These are phyloP conservation scores for Cytospora schulzeri DNA, from an alignment of 2,329 filamentous ascomycete species.

Conservation along the genomic window DNA sequence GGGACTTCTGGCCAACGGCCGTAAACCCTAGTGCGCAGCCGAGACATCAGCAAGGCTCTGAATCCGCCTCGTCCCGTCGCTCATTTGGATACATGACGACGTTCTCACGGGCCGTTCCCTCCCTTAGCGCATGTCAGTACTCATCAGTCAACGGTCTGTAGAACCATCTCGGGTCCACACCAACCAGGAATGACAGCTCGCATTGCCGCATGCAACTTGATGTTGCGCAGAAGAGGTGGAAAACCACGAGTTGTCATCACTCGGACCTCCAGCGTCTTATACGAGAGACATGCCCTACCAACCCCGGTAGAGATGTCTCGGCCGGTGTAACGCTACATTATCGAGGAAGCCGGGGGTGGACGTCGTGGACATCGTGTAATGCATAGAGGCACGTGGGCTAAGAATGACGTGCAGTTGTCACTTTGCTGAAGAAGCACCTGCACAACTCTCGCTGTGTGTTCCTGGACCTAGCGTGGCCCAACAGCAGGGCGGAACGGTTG, in stretches of 20 bases:
- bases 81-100: neutral
- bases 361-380: constrained; percentile 18
- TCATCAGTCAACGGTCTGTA: constrained; percentile 2
- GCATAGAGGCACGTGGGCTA: constrained; percentile 23
- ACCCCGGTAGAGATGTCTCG: constrained; percentile 9
- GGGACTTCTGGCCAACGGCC: neutral
- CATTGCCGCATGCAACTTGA: neutral
- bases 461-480: constrained; percentile 13
- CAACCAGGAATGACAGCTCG: constrained; percentile 16
- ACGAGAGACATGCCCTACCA: constrained; percentile 3
- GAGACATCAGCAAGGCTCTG: neutral
- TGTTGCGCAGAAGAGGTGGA: constrained; percentile 1
- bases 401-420: constrained; percentile 19
- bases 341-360: constrained; percentile 2
- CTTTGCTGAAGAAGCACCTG: constrained; percentile 4
- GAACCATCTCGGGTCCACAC: constrained; percentile 10
- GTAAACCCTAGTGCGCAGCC: neutral
- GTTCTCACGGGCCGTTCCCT: neutral
- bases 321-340: constrained; percentile 10
- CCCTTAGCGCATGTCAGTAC: neutral
- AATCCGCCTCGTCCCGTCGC: neutral
- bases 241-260: constrained; percentile 15
- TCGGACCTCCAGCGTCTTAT: constrained; percentile 18
- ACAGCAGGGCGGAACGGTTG: neutral
- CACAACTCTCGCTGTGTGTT: neutral